phyloP scores from a whole-genome alignment of 179 eudicot genomes.

The Silene noctiflora region DNA sequence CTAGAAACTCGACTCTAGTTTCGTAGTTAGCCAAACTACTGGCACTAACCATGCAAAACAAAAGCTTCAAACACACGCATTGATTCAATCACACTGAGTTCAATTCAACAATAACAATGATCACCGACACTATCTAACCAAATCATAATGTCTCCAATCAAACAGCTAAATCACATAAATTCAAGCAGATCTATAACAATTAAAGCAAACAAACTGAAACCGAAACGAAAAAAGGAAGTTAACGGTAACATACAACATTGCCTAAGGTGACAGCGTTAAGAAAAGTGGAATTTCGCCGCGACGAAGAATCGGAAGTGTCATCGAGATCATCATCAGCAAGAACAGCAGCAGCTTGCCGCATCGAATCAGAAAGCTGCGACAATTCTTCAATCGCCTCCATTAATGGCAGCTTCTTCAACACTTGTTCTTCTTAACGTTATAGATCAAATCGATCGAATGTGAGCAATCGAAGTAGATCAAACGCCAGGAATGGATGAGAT shows the following conservation, averaged over 20 bases:
- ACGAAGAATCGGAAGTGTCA: constrained; percentile 42
- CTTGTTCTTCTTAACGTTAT: too few relatives aligned
- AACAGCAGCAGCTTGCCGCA: constrained; percentile 86
- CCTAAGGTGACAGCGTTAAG: constrained; percentile 96
- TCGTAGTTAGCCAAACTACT: background rate
- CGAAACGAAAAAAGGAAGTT: too few relatives aligned
- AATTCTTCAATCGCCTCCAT: constrained; percentile 98
- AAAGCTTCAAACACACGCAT: background rate
- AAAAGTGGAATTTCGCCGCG: constrained; percentile 63
- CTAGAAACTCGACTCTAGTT: background rate
- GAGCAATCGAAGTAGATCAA: background rate
- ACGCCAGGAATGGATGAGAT: background rate
- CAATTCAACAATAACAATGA: background rate
- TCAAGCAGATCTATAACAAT: constrained; percentile 4
- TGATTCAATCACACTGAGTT: constrained; percentile 1
- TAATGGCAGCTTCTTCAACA: too few relatives aligned
- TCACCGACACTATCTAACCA: background rate
- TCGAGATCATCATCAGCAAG: constrained; percentile 90
- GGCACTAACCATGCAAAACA: too few relatives aligned
- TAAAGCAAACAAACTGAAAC: background rate
- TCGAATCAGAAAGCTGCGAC: constrained; percentile 85
- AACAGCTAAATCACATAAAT: background rate
- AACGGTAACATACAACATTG: constrained; percentile 59
- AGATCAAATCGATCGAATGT: constrained; percentile 6
- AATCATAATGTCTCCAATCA: background rate